These are phyloP conservation scores for Hypoxylon perforatum DNA, from an alignment of 495 filamentous ascomycete species.

Conservation along the genomic window DNA sequence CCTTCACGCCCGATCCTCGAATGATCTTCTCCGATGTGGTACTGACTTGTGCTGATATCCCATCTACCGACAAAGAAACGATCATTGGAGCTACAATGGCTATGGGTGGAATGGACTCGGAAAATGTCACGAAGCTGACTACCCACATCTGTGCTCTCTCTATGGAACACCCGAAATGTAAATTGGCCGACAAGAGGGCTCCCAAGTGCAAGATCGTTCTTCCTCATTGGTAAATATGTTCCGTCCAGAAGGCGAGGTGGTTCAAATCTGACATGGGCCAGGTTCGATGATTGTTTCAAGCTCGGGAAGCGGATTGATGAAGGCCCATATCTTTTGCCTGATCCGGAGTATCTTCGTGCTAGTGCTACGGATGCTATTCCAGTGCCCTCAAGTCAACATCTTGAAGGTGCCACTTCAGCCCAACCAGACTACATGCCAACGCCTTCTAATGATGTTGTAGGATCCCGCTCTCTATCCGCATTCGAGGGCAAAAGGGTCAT, in stretches of 20 bases:
- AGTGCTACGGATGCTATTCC: slow-evolving; percentile 65
- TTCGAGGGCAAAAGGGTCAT: slow-evolving; percentile 74
- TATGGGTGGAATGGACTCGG: slow-evolving; percentile 84
- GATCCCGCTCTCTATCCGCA: slow-evolving; percentile 60
- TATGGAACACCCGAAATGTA: slow-evolving; percentile 76
- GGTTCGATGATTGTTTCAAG: slow-evolving; percentile 97
- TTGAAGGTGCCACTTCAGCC: slow-evolving; percentile 81
- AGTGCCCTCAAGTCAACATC: slow-evolving; percentile 64
- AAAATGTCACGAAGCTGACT: slow-evolving; percentile 72
- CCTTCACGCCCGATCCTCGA: slow-evolving; percentile 88
- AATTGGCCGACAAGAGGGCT: slow-evolving; percentile 68
- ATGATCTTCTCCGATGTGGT: slow-evolving; percentile 88
- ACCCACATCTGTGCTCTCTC: slow-evolving; percentile 92
- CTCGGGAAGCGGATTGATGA: slow-evolving; percentile 90
- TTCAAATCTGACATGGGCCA: slow-evolving; percentile 50
- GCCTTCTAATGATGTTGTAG: slow-evolving; percentile 51
- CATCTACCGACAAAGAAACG: slow-evolving; percentile 87
- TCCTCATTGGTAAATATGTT: slow-evolving; percentile 82
- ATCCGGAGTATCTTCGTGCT: slow-evolving; percentile 79
- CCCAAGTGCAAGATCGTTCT: slow-evolving; percentile 84
- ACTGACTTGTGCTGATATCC: slow-evolving; percentile 81
- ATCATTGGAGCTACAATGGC: slow-evolving; percentile 91
- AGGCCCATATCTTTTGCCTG: slow-evolving; percentile 83
- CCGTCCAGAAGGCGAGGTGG: background rate
- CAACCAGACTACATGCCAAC: slow-evolving; percentile 64